Percentiles rank a stretch among this genome's conserved stretches.
Conservation (phyloP, 2,329 filamentous ascomycete genomes). For the Escovopsis sp. region DNA sequence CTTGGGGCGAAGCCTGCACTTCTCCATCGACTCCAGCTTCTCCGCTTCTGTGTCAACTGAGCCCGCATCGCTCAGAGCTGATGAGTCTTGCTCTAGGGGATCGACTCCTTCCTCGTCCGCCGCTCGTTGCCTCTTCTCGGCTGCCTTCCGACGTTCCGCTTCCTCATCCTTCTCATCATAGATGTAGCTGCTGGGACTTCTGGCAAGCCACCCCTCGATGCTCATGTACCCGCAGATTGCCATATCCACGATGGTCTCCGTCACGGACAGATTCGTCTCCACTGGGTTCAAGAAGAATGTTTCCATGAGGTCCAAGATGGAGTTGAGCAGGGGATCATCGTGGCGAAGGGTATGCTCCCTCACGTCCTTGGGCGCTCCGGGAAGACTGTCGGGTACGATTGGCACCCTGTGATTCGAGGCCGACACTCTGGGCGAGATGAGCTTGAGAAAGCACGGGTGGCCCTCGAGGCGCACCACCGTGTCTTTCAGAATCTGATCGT, state of each 20-base stretch:
- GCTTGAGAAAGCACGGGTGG: slow-evolving; percentile 56
- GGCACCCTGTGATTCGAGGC: slow-evolving; percentile 43
- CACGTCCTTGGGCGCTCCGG: slow-evolving; percentile 46
- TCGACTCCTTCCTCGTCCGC: slow-evolving; percentile 3
- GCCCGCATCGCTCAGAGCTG: not conserved
- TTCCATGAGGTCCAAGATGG: slow-evolving; percentile 55
- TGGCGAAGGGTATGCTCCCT: slow-evolving; percentile 45
- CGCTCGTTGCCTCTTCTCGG: not conserved
- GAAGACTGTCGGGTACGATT: slow-evolving; percentile 38
- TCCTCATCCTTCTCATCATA: slow-evolving; percentile 24
- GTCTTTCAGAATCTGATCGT: slow-evolving; percentile 58
- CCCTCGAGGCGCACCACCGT: slow-evolving; percentile 53
- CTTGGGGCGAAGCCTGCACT: slow-evolving; percentile 37
- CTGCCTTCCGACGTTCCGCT: not conserved
- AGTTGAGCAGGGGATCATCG: slow-evolving; percentile 48
- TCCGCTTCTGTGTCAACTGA: slow-evolving; percentile 12
- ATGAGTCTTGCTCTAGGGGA: not conserved
- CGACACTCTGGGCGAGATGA: slow-evolving; percentile 48
- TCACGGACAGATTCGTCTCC: slow-evolving; percentile 79
- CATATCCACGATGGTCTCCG: slow-evolving; percentile 68
- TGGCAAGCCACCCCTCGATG: slow-evolving; percentile 80
- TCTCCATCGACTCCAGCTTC: slow-evolving; percentile 32
- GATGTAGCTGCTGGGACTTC: slow-evolving; percentile 49
- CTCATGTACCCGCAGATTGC: slow-evolving; percentile 73
- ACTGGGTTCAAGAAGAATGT: slow-evolving; percentile 83